Conservation (phyloP, 1,139 yeast species). For the Blastobotrys illinoisensis region DNA sequence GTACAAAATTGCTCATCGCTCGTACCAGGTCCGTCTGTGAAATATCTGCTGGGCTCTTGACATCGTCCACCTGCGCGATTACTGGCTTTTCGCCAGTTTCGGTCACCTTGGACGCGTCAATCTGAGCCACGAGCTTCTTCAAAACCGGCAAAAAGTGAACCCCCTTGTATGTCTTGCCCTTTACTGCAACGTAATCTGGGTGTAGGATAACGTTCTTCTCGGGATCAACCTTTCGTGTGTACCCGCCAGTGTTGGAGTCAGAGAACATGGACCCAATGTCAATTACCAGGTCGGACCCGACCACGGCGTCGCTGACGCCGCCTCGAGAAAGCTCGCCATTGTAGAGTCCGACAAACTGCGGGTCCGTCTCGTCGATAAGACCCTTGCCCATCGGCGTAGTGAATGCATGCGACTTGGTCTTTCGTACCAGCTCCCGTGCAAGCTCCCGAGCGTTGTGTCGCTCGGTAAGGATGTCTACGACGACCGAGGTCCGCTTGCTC, state of each 20-base stretch:
- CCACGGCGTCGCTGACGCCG: slow-evolving; percentile 39
- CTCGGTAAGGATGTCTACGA: slow-evolving; percentile 61
- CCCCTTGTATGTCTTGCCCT: slow-evolving; percentile 33
- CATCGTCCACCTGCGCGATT: slow-evolving; percentile 14
- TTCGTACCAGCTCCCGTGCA: slow-evolving; percentile 44
- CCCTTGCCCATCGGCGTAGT: slow-evolving; percentile 50
- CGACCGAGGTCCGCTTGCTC: slow-evolving; percentile 53
- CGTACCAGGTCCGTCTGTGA: slow-evolving; percentile 36
- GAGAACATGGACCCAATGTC: slow-evolving; percentile 39
- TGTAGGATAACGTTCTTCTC: slow-evolving; percentile 36
- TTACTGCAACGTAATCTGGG: slow-evolving; percentile 44
- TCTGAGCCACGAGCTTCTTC: slow-evolving; percentile 33
- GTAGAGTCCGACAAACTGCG: slow-evolving; percentile 60
- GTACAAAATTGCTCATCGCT: slow-evolving; percentile 35
- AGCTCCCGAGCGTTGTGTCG: slow-evolving; percentile 44
- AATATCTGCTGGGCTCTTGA: slow-evolving; percentile 19
- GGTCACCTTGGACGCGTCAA: slow-evolving; percentile 33
- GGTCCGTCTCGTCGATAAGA: slow-evolving; percentile 55
- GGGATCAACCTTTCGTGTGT: slow-evolving; percentile 35
- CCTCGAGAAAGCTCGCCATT: slow-evolving; percentile 46
- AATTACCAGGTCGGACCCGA: slow-evolving; percentile 34
- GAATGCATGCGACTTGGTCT: slow-evolving; percentile 42
- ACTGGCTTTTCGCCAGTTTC: slow-evolving; percentile 19
- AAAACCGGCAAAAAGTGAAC: slow-evolving; percentile 47
- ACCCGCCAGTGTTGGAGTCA: slow-evolving; percentile 42